These are phyloP conservation scores for Neurospora sp. DNA, from an alignment of 495 filamentous ascomycete species.

Conservation along the genomic window DNA sequence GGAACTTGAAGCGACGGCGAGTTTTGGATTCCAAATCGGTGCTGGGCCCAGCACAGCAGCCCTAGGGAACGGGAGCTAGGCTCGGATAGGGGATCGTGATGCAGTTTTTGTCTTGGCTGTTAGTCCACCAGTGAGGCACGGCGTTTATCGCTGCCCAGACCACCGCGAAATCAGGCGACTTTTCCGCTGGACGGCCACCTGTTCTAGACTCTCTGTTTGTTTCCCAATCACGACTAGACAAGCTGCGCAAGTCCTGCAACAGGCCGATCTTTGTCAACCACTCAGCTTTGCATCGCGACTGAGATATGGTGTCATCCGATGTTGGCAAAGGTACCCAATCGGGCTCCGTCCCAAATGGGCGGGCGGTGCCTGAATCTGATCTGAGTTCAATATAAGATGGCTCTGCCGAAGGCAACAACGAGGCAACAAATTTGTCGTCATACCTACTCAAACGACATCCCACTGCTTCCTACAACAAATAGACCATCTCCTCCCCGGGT, in stretches of 20 bases:
- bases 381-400: not conserved
- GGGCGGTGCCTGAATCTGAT: not conserved
- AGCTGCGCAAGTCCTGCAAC: not conserved
- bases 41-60: not conserved
- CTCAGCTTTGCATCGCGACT: not conserved
- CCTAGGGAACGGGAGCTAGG: not conserved
- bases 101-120: not conserved
- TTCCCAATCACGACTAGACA: not conserved
- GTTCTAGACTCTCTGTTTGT: not conserved
- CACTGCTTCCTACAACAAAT: not conserved
- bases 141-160: not conserved
- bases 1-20: not conserved
- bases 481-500: not conserved
- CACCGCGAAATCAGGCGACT: not conserved
- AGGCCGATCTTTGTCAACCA: not conserved
- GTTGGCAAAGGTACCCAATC: not conserved
- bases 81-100: not conserved
- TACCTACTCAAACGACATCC: not conserved
- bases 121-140: not conserved
- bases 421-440: not conserved
- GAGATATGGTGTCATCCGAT: not conserved
- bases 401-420: not conserved
- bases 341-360: not conserved
- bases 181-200: not conserved
- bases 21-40: not conserved